These are phyloP conservation scores for Panellus pusillus DNA, from an alignment of 768 basidiomycete species.

Conservation along the genomic window DNA sequence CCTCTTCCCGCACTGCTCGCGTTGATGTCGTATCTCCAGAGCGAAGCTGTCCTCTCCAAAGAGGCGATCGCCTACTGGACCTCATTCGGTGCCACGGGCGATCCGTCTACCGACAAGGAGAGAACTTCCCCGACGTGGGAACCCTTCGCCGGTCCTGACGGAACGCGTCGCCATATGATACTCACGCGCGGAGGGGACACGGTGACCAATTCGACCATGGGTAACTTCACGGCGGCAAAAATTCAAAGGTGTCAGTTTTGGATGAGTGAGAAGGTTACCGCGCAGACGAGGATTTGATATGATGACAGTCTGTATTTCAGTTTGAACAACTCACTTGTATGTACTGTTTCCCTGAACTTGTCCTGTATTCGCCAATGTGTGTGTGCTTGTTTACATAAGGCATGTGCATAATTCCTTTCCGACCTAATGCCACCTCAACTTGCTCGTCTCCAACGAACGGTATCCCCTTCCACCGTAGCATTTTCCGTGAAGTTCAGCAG, in stretches of 20 bases:
- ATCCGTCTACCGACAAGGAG: slow-evolving; percentile 26
- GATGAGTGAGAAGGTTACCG: slow-evolving; percentile 38
- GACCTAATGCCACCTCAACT: no score
- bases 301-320: no score
- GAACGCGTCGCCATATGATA: slow-evolving; percentile 22
- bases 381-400: no score
- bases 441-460: no score
- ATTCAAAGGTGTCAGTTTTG: slow-evolving; percentile 40
- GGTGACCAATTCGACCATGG: slow-evolving; percentile 30
- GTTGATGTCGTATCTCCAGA: slow-evolving; percentile 23
- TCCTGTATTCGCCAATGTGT: no score
- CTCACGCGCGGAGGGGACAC: slow-evolving; percentile 29
- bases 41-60: slow-evolving; percentile 35
- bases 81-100: slow-evolving; percentile 36
- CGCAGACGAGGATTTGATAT: slow-evolving; percentile 32
- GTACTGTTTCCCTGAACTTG: no score
- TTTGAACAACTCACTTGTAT: no score
- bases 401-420: no score
- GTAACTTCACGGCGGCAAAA: slow-evolving; percentile 29
- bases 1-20: background rate
- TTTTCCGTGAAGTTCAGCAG: no score
- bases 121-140: slow-evolving; percentile 29
- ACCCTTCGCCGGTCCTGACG: slow-evolving; percentile 18
- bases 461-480: no score
- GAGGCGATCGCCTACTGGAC: slow-evolving; percentile 48